Conservation (phyloP, 2,329 filamentous ascomycete genomes). For the Didymella keratinophila region DNA sequence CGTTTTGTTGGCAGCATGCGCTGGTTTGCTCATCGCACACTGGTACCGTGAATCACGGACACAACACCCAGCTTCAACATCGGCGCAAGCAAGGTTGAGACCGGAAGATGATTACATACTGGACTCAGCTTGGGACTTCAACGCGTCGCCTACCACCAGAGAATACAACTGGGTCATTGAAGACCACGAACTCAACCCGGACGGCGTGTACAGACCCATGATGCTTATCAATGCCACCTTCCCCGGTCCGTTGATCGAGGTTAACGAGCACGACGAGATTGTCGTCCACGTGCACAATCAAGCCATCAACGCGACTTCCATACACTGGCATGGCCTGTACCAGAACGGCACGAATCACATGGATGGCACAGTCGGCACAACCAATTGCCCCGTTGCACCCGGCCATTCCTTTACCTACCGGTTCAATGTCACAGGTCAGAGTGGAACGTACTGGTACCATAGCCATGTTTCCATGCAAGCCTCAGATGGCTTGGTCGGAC, state of each 20-base stretch:
- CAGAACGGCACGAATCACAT: slow-evolving; percentile 56
- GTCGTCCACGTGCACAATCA: slow-evolving; percentile 67
- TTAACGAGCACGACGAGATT: slow-evolving; percentile 70
- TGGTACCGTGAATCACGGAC: not conserved
- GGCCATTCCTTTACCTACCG: slow-evolving; percentile 48
- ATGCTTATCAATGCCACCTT: slow-evolving; percentile 53
- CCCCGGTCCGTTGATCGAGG: slow-evolving; percentile 52
- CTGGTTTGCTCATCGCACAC: not conserved
- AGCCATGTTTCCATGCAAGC: slow-evolving; percentile 54
- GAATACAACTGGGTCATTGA: slow-evolving; percentile 68
- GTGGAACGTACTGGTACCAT: slow-evolving; percentile 47
- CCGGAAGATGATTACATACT: slow-evolving; percentile 59
- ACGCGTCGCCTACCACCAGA: slow-evolving; percentile 59
- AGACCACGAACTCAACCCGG: slow-evolving; percentile 65
- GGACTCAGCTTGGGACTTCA: slow-evolving; percentile 63
- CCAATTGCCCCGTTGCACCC: slow-evolving; percentile 64
- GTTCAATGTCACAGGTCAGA: slow-evolving; percentile 48
- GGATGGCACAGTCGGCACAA: slow-evolving; percentile 64
- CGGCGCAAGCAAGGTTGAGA: slow-evolving; percentile 24
- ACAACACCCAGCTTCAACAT: not conserved
- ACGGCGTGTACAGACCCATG: slow-evolving; percentile 58
- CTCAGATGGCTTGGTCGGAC: slow-evolving; percentile 52
- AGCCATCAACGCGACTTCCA: slow-evolving; percentile 65
- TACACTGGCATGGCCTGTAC: slow-evolving; percentile 70
- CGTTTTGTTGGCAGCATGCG: not conserved